Base-by-base conservation (phyloP, 306 rosid genomes). In the Prunus kanzakura region DNA sequence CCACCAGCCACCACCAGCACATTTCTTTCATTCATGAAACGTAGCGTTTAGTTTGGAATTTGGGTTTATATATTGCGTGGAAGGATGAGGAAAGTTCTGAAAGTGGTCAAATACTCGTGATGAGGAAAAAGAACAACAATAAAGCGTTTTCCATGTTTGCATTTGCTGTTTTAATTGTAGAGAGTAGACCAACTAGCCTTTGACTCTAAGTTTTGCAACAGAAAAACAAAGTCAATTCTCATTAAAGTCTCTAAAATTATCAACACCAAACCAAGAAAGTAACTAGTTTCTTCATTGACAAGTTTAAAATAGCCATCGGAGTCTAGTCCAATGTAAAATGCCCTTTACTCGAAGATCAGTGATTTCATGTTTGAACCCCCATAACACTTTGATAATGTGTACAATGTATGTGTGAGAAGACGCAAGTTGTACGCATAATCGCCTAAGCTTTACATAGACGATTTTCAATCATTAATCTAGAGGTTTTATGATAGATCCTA, bases 361-460 rank as follows among this genome's bases (percentile, higher is more conserved):
- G 0, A 0, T 38, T 38, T 38, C 0, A 38, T 0, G 1, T 38
- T 38, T 2, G 43, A 38, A 38, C 0, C 0, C 0, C 0, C 8
- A 7, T 38, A 7, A 38, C 9, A 7, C 0, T 0, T 7, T 7
- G 43, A 38, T 38, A 38, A 1, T 35, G 2, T 7, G 2, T 15
- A 0, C 10, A 16, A 3, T 51, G 0, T 6, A 1, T 5, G 8
- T 5, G 41, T 5, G 8, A 35, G 1, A 35, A 32, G 7, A 32
- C 38, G 38, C 38, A 32, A 32, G 1, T 32, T 32, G 1, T 32
- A 5, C 7, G 38, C 38, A 32, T 32, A 5, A 32, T 32, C 38
- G 9, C 9, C 57, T 15, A 52, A 52, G 22, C 3, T 2, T 4
- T 15, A 0, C 11, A 18, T 16, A 52, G 3, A 52, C 6, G 10